Percentiles rank a stretch among this genome's conserved stretches.
Conservation (phyloP, 2,329 filamentous ascomycete genomes). For the Curvularia sp. region DNA sequence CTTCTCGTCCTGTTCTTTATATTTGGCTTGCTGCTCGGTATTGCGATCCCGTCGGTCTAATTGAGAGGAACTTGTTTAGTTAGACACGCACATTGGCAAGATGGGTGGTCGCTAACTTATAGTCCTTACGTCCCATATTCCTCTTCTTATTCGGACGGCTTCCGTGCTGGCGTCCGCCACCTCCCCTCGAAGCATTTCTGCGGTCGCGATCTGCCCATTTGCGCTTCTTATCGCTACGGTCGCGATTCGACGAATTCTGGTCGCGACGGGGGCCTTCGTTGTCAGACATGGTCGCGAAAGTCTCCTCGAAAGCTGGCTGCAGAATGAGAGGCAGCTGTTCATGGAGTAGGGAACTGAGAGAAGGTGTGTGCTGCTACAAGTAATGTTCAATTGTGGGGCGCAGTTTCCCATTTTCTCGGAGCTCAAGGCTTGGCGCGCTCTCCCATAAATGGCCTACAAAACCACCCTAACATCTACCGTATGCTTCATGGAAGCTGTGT, state of each 20-base stretch:
- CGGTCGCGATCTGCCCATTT: constrained; percentile 39
- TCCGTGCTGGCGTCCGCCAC: constrained; percentile 44
- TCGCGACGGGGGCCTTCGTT: constrained; percentile 27
- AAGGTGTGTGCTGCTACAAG: constrained; percentile 12
- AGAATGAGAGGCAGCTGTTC: constrained; percentile 28
- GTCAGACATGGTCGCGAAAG: constrained; percentile 36
- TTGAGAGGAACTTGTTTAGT: constrained; percentile 55
- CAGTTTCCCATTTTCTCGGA: constrained; percentile 29
- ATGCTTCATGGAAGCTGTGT: too few relatives aligned
- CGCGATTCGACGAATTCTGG: constrained; percentile 30
- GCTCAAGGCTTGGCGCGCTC: constrained; percentile 27
- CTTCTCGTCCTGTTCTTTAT: constrained; percentile 49
- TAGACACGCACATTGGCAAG: constrained; percentile 36
- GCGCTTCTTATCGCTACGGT: constrained; percentile 44
- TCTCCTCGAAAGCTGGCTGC: constrained; percentile 34
- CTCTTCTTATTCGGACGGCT: constrained; percentile 63
- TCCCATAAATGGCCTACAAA: too few relatives aligned
- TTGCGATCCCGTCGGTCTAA: constrained; percentile 58
- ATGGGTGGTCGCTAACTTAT: constrained; percentile 60
- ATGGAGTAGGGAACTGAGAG: constrained; percentile 25
- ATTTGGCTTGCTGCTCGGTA: constrained; percentile 49
- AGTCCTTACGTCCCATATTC: constrained; percentile 71
- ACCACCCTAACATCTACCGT: too few relatives aligned
- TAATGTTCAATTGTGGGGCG: constrained; percentile 21
- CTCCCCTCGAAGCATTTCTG: constrained; percentile 38